Conservation (phyloP, 306 rosid genomes). For the Parietaria judaica region DNA sequence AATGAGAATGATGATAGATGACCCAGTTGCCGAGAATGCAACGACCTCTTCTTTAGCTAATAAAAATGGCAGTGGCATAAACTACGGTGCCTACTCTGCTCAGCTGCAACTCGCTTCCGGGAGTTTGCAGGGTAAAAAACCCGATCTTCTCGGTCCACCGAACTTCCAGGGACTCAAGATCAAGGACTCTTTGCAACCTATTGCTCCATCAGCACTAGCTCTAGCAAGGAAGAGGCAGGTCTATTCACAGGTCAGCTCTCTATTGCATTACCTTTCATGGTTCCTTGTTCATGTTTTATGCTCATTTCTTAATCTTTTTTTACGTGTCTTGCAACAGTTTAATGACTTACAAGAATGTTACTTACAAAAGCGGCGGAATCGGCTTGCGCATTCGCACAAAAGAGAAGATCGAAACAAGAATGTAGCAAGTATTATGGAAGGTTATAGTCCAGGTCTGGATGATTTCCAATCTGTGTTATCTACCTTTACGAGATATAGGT, state of each 20-base stretch:
- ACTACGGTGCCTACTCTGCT: constrained; percentile 34
- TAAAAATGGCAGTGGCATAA: constrained; percentile 40
- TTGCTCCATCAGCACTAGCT: constrained; percentile 47
- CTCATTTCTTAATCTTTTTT: constrained; percentile 5
- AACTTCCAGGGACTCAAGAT: constrained; percentile 39
- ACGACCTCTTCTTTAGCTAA: constrained; percentile 49
- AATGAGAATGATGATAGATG: constrained; percentile 54
- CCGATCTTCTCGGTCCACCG: constrained; percentile 38
- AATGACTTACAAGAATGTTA: constrained; percentile 79
- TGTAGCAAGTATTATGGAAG: constrained; percentile 37
- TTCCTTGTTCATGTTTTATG: not conserved
- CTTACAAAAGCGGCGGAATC: constrained; percentile 65
- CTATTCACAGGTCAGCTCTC: constrained; percentile 55
- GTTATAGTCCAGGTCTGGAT: constrained; percentile 65
- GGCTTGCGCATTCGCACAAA: constrained; percentile 36
- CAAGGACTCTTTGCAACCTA: constrained; percentile 49
- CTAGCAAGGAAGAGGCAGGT: constrained; percentile 63
- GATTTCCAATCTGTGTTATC: constrained; percentile 75
- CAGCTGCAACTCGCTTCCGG: constrained; percentile 47
- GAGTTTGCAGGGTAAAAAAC: constrained; percentile 36
- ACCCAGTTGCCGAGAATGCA: constrained; percentile 47
- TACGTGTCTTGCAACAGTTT: constrained; percentile 34
- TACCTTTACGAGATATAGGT: constrained; percentile 81
- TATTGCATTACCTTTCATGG: not conserved
- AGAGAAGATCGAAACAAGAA: constrained; percentile 40